Conservation (phyloP, 768 basidiomycete genomes). For the Gymnopilus junonius region DNA sequence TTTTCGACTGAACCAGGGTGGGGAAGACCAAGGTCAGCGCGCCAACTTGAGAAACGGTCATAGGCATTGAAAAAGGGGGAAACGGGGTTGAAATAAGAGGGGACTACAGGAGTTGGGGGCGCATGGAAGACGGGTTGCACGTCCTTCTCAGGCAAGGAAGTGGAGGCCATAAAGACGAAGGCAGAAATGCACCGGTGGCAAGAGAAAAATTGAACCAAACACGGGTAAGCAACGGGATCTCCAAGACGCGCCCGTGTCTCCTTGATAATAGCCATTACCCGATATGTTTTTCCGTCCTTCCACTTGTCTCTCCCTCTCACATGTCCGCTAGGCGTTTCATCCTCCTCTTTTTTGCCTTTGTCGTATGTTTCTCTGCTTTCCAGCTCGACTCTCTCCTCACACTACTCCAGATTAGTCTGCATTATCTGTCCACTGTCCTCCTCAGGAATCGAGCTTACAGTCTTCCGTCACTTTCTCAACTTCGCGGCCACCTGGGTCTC, state of each 20-base stretch:
- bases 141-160: conserved; percentile 46
- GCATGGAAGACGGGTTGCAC: conserved; percentile 42
- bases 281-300: conserved; percentile 8
- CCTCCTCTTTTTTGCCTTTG: conserved; percentile 45
- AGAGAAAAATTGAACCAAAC: conserved; percentile 44
- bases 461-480: conserved; percentile 45
- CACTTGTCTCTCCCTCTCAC: conserved; percentile 13
- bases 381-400: neutral
- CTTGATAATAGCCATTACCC: neutral
- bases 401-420: conserved; percentile 51
- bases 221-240: conserved; percentile 29
- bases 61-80: conserved; percentile 71
- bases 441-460: conserved; percentile 47
- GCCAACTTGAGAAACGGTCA: conserved; percentile 80
- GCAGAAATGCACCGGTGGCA: conserved; percentile 34
- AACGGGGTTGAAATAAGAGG: conserved; percentile 45
- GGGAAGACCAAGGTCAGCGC: conserved; percentile 78
- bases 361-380: conserved; percentile 41
- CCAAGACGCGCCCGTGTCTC: neutral
- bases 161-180: conserved; percentile 47
- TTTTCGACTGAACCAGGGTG: conserved; percentile 95
- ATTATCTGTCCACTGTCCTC: conserved; percentile 57
- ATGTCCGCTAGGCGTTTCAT: conserved; percentile 67
- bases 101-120: conserved; percentile 36
- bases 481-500: conserved; percentile 37